Conservation (phyloP, 2,329 filamentous ascomycete species). For the Trichoderma sp. region DNA sequence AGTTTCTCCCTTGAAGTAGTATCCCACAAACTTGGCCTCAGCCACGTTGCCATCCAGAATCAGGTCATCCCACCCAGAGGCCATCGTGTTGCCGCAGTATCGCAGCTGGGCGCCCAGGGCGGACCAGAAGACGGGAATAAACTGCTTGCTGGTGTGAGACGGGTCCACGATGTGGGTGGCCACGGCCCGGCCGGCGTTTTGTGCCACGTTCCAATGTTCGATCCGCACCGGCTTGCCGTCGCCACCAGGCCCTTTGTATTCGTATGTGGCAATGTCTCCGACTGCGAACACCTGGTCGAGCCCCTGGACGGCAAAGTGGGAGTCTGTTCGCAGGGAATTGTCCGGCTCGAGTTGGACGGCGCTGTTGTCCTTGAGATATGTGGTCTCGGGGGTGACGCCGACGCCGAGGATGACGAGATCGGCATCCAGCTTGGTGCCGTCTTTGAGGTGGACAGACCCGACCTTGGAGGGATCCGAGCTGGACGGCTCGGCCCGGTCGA, state of each 20-base stretch:
- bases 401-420: conserved; percentile 92
- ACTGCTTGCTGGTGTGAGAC: conserved; percentile 61
- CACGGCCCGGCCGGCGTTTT: conserved; percentile 82
- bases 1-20: conserved; percentile 82
- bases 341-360: conserved; percentile 74
- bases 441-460: conserved; percentile 79
- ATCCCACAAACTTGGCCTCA: conserved; percentile 82
- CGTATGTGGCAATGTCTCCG: no score
- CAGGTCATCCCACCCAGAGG: conserved; percentile 79
- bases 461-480: conserved; percentile 69
- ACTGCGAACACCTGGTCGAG: conserved; percentile 86
- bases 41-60: conserved; percentile 76
- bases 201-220: conserved; percentile 98
- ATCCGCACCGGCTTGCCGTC: conserved; percentile 75
- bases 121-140: conserved; percentile 97
- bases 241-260: conserved; percentile 83
- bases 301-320: conserved; percentile 74
- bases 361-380: conserved; percentile 74
- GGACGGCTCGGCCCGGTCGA: conserved; percentile 80
- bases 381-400: conserved; percentile 82
- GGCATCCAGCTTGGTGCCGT: conserved; percentile 80
- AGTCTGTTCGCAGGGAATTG: conserved; percentile 81
- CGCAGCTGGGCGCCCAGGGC: conserved; percentile 85
- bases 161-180: conserved; percentile 75
- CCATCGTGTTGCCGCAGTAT: conserved; percentile 82